Evolutionary conservation across 2,329 filamentous ascomycete species (phyloP).

Genomic region (Penicillium thymicola): DNA sequence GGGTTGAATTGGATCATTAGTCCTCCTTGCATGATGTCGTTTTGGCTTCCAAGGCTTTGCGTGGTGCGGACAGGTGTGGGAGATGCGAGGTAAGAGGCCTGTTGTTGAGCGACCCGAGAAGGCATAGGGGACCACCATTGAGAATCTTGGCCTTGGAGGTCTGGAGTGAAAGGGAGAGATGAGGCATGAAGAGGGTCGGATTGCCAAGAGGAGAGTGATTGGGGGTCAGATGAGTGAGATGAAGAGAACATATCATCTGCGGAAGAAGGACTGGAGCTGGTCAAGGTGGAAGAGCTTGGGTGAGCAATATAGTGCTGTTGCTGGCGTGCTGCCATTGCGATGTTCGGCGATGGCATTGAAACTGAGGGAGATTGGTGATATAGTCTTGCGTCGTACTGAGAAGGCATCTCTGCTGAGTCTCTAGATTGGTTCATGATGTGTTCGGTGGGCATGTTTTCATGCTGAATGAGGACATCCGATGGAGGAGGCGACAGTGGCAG

Average conservation of each 20-base stretch:
- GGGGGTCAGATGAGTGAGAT: slow-evolving; percentile 38
- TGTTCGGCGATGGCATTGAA: slow-evolving; percentile 34
- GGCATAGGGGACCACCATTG: slow-evolving; percentile 45
- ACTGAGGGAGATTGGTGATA: slow-evolving; percentile 35
- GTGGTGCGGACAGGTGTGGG: slow-evolving; percentile 35
- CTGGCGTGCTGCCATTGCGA: slow-evolving; percentile 28
- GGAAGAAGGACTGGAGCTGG: slow-evolving; percentile 36
- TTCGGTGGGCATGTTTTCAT: slow-evolving; percentile 36
- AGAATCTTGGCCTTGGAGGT: slow-evolving; percentile 36
- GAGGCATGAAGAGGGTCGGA: slow-evolving; percentile 38
- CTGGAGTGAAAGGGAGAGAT: slow-evolving; percentile 39
- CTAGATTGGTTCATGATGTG: slow-evolving; percentile 31
- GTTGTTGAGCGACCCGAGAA: slow-evolving; percentile 34
- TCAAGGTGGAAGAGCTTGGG: slow-evolving; percentile 28
- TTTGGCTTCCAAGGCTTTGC: slow-evolving; percentile 28
- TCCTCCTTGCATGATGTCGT: slow-evolving; percentile 38
- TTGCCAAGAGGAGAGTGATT: slow-evolving; percentile 43
- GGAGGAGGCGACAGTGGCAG: slow-evolving; percentile 47
- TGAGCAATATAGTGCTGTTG: slow-evolving; percentile 35
- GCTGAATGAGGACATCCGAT: slow-evolving; percentile 42
- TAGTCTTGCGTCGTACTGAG: slow-evolving; percentile 33
- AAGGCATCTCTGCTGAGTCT: slow-evolving; percentile 30
- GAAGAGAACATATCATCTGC: slow-evolving; percentile 40
- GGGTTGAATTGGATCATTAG: slow-evolving; percentile 42
- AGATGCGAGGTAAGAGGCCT: slow-evolving; percentile 36